Conservation (phyloP, 768 basidiomycete genomes). For the Tephrocybe sp. region DNA sequence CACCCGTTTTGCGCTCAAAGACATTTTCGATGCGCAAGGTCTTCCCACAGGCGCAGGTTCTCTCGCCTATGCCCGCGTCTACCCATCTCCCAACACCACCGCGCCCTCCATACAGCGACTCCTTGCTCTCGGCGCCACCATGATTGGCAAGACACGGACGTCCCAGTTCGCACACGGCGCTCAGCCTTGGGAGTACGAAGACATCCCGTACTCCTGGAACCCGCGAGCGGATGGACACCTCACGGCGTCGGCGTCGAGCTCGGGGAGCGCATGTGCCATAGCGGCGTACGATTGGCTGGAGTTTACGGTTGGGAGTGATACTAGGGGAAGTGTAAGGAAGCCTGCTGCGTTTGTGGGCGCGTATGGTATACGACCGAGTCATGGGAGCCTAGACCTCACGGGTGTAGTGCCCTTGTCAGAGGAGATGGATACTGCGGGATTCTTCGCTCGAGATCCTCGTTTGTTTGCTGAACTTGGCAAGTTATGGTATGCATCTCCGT, state of each 20-base stretch:
- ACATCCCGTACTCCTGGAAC: slow-evolving; percentile 37
- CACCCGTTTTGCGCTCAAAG: slow-evolving; percentile 50
- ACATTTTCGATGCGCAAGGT: slow-evolving; percentile 34
- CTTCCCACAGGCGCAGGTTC: slow-evolving; percentile 37
- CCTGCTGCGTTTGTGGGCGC: slow-evolving; percentile 38
- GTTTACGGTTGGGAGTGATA: slow-evolving; percentile 39
- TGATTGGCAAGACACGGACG: slow-evolving; percentile 56
- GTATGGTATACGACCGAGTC: slow-evolving; percentile 36
- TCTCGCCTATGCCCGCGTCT: slow-evolving; percentile 29
- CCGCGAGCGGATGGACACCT: slow-evolving; percentile 37
- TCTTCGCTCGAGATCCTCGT: slow-evolving; percentile 33
- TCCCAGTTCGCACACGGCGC: slow-evolving; percentile 54
- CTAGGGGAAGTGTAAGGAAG: slow-evolving; percentile 38
- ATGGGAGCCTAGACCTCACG: slow-evolving; percentile 30
- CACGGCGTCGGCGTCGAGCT: slow-evolving; percentile 37
- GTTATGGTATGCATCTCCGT: slow-evolving; percentile 25
- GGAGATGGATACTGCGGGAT: slow-evolving; percentile 40
- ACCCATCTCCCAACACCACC: slow-evolving; percentile 31
- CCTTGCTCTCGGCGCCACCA: slow-evolving; percentile 44
- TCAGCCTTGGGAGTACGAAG: slow-evolving; percentile 36
- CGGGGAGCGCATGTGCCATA: slow-evolving; percentile 39
- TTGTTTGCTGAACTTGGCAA: slow-evolving; percentile 28
- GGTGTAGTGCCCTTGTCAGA: slow-evolving; percentile 37
- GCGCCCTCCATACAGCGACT: slow-evolving; percentile 47
- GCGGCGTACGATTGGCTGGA: slow-evolving; percentile 39